Evolutionary conservation across 1,284 basidiomycete genomes (phyloP), one percentile per base, ranked within the genome.

Genomic region (Pseudozyma sp.): DNA sequence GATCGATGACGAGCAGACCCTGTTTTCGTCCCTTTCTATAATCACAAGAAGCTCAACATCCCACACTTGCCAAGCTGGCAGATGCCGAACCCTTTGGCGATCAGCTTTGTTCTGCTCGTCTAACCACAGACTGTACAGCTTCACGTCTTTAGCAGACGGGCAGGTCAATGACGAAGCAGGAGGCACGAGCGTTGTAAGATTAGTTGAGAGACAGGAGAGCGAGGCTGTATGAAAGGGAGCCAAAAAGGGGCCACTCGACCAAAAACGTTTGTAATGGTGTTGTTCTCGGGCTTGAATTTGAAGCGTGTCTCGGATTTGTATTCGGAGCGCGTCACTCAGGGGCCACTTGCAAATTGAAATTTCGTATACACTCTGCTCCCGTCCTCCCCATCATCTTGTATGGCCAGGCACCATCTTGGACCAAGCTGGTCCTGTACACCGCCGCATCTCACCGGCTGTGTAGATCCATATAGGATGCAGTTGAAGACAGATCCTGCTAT

Each of bases 201-300:
- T 7, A 45, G 14, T 37, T 17, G 19, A 44, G 40, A 37, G 35
- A 24, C 24, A 24, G 24, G 24, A 24, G 24, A 24, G 39, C 19
- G n/a, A 24, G 5, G 9, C 33, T 34, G 29, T 37, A 17, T 11
- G 42, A 51, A 44, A 56, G 34, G 54, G 53, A 40, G 55, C 53
- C 54, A 54, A 35, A 62, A 55, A 55, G 53, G 60, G 53, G 43
- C 9, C 39, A 13, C 44, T 4, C 10, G 9, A 7, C 39, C 8
- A 5, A 16, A 24, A 29, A 11, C n/a, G 11, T 59, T 59, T 66
- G 63, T 59, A 65, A 42, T 67, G 57, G 64, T 67, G 64, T 67
- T 67, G 57, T 60, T 67, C 64, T 67, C 54, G 42, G 13, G 13
- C 30, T 46, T 4, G 14, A 17, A 67, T 52, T 67, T 47, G 53